Base-by-base conservation (phyloP, 345 rosid species). In the Lagerstroemia speciosa region DNA sequence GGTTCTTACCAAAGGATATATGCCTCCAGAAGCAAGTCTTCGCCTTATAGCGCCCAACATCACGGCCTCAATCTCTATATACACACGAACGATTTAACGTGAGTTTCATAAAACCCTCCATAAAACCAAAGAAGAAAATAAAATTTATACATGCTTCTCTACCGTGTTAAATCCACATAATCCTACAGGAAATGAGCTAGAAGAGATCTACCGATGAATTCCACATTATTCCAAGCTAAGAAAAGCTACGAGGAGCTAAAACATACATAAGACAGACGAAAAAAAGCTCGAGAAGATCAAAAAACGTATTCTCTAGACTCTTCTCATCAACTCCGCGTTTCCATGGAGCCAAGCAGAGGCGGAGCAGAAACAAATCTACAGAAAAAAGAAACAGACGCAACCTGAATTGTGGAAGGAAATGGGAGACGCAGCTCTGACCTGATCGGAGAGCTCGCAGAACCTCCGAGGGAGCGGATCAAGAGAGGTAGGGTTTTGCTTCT, bases 31-130 rank as follows among this genome's bases (percentile, higher is more conserved):
- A 48, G 76, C 76, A 26, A 68, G 8, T 9, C 76, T 48, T 36
- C 76, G 67, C 71, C 76, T 62, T 48, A 67, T 55, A 69, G 45
- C 71, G 30, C 72, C 64, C 67, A 73, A 48, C 76, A 73, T 73
- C 67, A 33, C 34, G 52, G 46, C 48, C 52, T 5, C 29, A 65
- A 41, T 62, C 71, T 67, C 70, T 67, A 41, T 41, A 24, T 36
- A 7, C 34, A 27, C 63, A 58, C 11, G 46, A 33, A 60, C 64
- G 9, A 60, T 24, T 60, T 15, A 27, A 16, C 34, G 27, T 29
- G 16, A 15, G 6, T 8, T 53, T 12, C 29, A 20, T 27, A 1
- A 26, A 60, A 60, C 4, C 3, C 31, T 5, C 19, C 31, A 5
- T 9, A n/a, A n/a, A n/a, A 1, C 63, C 17, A 26, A 26, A 4